A percentile compares a stretch with the other conserved stretches of the same genome.
phyloP scores from a whole-genome alignment of 352 stramenopile species.

The Poterioochromonas sp. region DNA sequence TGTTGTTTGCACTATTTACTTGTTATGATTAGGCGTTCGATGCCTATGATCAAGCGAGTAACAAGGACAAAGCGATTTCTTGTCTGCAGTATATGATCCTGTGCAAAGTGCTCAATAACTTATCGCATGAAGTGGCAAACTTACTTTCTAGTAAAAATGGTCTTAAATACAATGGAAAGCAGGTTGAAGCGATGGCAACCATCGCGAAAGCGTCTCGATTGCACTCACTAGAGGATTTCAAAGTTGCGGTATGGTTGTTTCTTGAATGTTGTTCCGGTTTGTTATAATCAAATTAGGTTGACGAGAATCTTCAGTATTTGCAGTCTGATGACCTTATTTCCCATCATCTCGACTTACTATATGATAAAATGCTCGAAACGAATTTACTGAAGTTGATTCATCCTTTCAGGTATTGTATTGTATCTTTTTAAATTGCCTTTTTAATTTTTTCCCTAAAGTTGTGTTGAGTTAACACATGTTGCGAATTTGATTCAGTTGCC shows the following conservation, averaged over 20 bases:
- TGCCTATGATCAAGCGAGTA: constrained; percentile 81
- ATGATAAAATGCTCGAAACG: constrained; percentile 93
- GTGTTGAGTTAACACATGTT: constrained; percentile 89
- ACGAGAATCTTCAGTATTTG: constrained; percentile 44
- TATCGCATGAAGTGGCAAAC: constrained; percentile 75
- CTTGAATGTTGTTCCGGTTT: not conserved
- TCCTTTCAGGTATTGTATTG: constrained; percentile 90
- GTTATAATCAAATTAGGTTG: constrained; percentile 21
- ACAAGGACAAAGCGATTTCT: constrained; percentile 51
- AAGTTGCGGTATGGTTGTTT: constrained; percentile 43
- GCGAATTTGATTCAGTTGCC: constrained; percentile 93
- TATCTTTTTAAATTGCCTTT: no score
- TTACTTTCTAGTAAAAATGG: constrained; percentile 90
- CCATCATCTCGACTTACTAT: constrained; percentile 88
- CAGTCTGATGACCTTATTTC: constrained; percentile 64
- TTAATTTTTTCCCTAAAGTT: constrained; percentile 37
- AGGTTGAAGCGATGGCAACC: constrained; percentile 88
- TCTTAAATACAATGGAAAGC: constrained; percentile 85
- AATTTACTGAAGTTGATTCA: constrained; percentile 99
- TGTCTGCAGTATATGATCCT: constrained; percentile 98
- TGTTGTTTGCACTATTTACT: not conserved
- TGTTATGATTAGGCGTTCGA: constrained; percentile 62
- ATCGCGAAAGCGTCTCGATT: constrained; percentile 88
- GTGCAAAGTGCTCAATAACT: constrained; percentile 79
- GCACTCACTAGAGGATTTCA: constrained; percentile 83